Evolutionary conservation across 1,284 basidiomycete species (phyloP).

Genomic region (Marasmius fiardii): DNA sequence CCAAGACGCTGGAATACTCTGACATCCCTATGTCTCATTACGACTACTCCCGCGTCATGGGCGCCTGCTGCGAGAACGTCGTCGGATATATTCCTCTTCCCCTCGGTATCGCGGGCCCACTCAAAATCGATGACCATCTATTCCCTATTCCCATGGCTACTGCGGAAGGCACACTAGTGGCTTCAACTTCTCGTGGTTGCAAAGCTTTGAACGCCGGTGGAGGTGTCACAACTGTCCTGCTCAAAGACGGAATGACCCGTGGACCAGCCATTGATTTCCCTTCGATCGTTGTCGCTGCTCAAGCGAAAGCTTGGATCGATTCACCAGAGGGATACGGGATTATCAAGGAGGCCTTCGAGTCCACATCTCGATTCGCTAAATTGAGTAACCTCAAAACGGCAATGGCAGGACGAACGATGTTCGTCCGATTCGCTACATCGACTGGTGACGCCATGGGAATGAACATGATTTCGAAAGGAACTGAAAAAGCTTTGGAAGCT

Average conservation of each 20-base stretch:
- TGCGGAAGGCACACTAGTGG: slow-evolving; percentile 97
- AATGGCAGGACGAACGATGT: slow-evolving; percentile 89
- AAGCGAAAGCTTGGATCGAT: slow-evolving; percentile 89
- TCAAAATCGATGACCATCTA: slow-evolving; percentile 85
- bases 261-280: slow-evolving; percentile 98
- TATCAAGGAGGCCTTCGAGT: slow-evolving; percentile 89
- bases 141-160: slow-evolving; percentile 99
- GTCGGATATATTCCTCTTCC: slow-evolving; percentile 97
- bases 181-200: slow-evolving; percentile 95
- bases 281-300: slow-evolving; percentile 72
- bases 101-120: slow-evolving; percentile 94
- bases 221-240: slow-evolving; percentile 92
- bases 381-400: slow-evolving; percentile 82
- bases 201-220: slow-evolving; percentile 97
- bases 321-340: slow-evolving; percentile 76
- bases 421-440: slow-evolving; percentile 91
- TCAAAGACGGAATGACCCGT: slow-evolving; percentile 96
- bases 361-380: slow-evolving; percentile 88
- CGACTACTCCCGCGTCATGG: slow-evolving; percentile 93
- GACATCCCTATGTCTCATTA: slow-evolving; percentile 85
- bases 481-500: slow-evolving; percentile 88
- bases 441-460: slow-evolving; percentile 99
- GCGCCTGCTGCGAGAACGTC: slow-evolving; percentile 99
- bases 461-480: slow-evolving; percentile 99
- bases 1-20: slow-evolving; percentile 83